These are phyloP conservation scores for Puccinia coronata DNA, from an alignment of 1,284 basidiomycete species.

Conservation along the genomic window DNA sequence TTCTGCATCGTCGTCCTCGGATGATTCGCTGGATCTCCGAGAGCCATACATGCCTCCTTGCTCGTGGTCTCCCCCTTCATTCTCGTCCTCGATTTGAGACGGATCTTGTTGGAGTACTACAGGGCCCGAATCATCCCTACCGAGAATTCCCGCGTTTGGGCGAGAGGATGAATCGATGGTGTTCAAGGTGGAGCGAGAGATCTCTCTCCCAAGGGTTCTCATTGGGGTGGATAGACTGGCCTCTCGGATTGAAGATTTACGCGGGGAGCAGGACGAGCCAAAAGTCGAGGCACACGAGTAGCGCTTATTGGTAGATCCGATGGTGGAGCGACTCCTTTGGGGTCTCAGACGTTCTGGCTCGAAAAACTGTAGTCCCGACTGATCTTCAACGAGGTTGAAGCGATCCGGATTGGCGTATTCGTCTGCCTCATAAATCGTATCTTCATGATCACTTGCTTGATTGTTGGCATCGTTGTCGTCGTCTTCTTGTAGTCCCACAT, in stretches of 20 bases:
- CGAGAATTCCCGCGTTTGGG: background rate
- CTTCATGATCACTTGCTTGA: conserved; percentile 12
- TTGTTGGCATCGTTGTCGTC: background rate
- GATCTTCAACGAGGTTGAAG: background rate
- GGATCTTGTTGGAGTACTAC: conserved; percentile 2
- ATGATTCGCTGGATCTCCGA: background rate
- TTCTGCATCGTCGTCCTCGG: conserved; percentile 22
- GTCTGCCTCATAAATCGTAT: conserved; percentile 9
- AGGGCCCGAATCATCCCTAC: background rate
- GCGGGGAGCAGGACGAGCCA: conserved; percentile 18
- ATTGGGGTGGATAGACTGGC: conserved; percentile 12
- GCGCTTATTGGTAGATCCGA: background rate
- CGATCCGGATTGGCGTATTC: background rate
- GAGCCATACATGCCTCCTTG: conserved; percentile 16
- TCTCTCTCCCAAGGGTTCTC: background rate
- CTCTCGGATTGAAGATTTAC: conserved; percentile 27
- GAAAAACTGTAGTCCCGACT: background rate
- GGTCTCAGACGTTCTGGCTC: conserved; percentile 1
- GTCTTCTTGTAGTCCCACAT: conserved; percentile 4
- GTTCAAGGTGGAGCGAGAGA: conserved; percentile 39
- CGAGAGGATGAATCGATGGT: conserved; percentile 9
- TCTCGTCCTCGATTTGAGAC: background rate
- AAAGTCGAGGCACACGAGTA: background rate
- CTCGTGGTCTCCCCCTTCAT: conserved; percentile 7
- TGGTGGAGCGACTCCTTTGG: conserved; percentile 18